Conservation (phyloP, 163 green algal species). For the Prototheca cutis region DNA sequence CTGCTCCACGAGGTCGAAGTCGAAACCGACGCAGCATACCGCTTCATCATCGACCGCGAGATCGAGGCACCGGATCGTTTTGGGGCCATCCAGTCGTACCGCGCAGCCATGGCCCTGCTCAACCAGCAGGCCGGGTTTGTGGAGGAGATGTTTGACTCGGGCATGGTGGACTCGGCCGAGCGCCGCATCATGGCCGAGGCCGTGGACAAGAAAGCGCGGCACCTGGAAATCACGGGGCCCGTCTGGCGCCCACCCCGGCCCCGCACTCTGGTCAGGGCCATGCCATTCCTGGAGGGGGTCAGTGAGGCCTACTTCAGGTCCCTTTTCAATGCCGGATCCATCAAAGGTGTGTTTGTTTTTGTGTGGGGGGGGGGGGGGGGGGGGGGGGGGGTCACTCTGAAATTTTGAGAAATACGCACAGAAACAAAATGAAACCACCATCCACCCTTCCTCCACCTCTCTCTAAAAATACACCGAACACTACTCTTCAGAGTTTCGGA, state of each 20-base stretch:
- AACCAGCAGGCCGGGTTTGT: constrained; percentile 21
- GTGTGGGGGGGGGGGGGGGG: too few species aligned
- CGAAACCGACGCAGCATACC: constrained; percentile 38
- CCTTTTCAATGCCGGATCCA: constrained; percentile 6
- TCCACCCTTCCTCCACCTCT: too few species aligned
- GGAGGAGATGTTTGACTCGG: constrained; percentile 23
- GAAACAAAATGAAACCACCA: too few species aligned
- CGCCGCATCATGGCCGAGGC: constrained; percentile 24
- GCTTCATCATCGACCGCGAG: constrained; percentile 76
- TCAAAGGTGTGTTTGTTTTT: too few species aligned
- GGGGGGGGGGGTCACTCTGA: too few species aligned
- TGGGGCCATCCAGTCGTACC: constrained; percentile 67
- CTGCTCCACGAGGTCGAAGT: constrained; percentile 28
- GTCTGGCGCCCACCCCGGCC: constrained; percentile 37
- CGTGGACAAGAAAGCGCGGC: constrained; percentile 40
- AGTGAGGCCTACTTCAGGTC: constrained; percentile 15
- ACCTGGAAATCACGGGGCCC: constrained; percentile 43
- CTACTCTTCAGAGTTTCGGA: constrained; percentile 11
- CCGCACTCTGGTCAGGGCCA: constrained; percentile 35
- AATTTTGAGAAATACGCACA: too few species aligned
- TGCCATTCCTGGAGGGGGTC: constrained; percentile 45
- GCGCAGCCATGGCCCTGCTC: constrained; percentile 26
- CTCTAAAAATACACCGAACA: too few species aligned
- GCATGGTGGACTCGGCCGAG: constrained; percentile 52
- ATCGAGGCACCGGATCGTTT: constrained; percentile 73